Evolutionary conservation across 1,139 yeast genomes (phyloP), one percentile per base, ranked within the genome.

Genomic region (Magnusiomyces tetraspermus): DNA sequence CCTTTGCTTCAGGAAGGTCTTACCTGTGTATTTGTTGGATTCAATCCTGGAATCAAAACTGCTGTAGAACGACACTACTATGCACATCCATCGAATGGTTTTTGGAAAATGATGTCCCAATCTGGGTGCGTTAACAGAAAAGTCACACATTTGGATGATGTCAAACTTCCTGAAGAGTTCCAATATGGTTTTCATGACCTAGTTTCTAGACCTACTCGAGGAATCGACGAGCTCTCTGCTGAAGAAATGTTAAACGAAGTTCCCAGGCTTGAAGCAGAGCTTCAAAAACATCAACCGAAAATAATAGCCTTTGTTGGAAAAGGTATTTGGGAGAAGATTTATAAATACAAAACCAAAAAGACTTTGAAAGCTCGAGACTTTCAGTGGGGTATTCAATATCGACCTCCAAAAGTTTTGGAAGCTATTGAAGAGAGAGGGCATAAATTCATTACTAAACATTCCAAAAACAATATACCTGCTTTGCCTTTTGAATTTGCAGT

Each of bases 241-340:
- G 56, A 60, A 13, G 95, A 85, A 62, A 80, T 83, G 74, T 60
- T 71, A 22, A 71, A 67, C 1, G 82, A 79, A 49, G 85, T 80
- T 0, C 81, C 82, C 0, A 60, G 77, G 42, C 67, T 85, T 30
- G 66, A 82, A 19, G 59, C 60, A 0, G 81, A 78, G 54, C 70
- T 85, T 49, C 63, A 63, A 1, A 49, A 49, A 1, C 59, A 71
- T 41, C 53, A 63, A 1, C 79, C 84, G 0, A 60, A 66, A 38
- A 70, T 71, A 46, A 69, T 83, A 0, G 82, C 83, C 36, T 67
- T 85, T 33, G 77, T 85, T 2, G 95, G 95, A 0, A 83, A 83
- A 59, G 90, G 90, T 0, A 82, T 85, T n/a, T 85, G 89, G 88
- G 88, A 83, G 55, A 67, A 76, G 1, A 67, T 84, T 1, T 73